A percentile compares a stretch with the other conserved stretches of the same genome.
Conservation (phyloP, 1,284 basidiomycete species). For the Trichosporon ovoides region DNA sequence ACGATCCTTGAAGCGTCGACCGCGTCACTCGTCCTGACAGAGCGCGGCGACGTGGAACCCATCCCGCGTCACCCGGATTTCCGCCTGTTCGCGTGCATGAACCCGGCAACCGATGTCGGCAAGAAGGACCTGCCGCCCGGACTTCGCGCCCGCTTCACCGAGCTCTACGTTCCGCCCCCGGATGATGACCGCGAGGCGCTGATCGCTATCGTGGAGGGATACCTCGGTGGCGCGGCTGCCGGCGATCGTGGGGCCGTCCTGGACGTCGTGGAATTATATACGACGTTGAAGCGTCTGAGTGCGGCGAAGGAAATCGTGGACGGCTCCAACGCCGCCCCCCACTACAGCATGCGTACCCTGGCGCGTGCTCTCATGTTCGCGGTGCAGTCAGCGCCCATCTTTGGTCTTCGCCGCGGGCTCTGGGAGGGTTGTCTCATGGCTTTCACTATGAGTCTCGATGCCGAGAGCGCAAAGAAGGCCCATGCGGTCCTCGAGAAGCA, state of each 20-base stretch:
- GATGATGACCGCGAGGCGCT: slow-evolving; percentile 89
- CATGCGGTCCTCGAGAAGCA: slow-evolving; percentile 67
- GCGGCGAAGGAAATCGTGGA: slow-evolving; percentile 82
- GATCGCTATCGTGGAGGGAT: slow-evolving; percentile 79
- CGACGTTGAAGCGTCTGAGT: slow-evolving; percentile 72
- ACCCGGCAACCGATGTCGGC: slow-evolving; percentile 96
- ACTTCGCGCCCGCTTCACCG: slow-evolving; percentile 88
- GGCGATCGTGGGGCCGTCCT: slow-evolving; percentile 81
- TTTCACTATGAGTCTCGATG: slow-evolving; percentile 91
- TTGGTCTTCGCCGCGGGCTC: slow-evolving; percentile 76
- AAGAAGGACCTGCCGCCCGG: slow-evolving; percentile 93
- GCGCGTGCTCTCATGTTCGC: slow-evolving; percentile 88
- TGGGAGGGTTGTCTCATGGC: slow-evolving; percentile 98
- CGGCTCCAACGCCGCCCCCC: slow-evolving; percentile 86
- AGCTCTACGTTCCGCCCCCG: slow-evolving; percentile 89
- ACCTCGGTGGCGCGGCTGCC: slow-evolving; percentile 76
- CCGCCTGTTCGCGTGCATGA: slow-evolving; percentile 98
- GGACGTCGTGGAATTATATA: slow-evolving; percentile 89
- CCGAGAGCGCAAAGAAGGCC: slow-evolving; percentile 65
- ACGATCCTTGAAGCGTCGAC: slow-evolving; percentile 77
- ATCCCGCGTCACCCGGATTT: slow-evolving; percentile 93
- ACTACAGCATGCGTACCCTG: slow-evolving; percentile 96
- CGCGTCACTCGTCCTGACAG: slow-evolving; percentile 86
- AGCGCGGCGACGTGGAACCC: slow-evolving; percentile 86
- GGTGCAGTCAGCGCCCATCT: slow-evolving; percentile 69